Percentiles rank a stretch among this genome's conserved stretches.
Conservation (phyloP, 352 stramenopile species). For the Phytopythium cucurbitacearum region DNA sequence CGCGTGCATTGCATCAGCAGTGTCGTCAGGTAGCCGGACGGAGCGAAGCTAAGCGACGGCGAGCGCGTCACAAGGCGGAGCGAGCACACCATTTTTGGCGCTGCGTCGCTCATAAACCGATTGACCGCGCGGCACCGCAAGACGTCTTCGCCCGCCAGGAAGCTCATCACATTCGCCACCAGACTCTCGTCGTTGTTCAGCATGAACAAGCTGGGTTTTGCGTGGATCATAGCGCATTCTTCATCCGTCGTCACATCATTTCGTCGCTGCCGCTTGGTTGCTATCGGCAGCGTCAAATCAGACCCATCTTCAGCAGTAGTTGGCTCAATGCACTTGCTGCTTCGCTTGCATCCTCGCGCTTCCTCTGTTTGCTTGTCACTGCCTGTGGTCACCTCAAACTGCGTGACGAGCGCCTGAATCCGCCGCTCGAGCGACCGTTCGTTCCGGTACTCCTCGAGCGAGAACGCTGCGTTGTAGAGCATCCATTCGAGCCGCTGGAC, state of each 20-base stretch:
- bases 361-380: slow-evolving; percentile 24
- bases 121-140: slow-evolving; percentile 36
- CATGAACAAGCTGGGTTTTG: slow-evolving; percentile 18
- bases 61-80: slow-evolving; percentile 35
- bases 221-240: background rate
- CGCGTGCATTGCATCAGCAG: slow-evolving; percentile 32
- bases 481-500: slow-evolving; percentile 70
- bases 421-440: slow-evolving; percentile 57
- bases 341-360: background rate
- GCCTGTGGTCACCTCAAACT: slow-evolving; percentile 26
- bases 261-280: slow-evolving; percentile 11
- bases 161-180: slow-evolving; percentile 39
- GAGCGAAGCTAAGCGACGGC: slow-evolving; percentile 17
- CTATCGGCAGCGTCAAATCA: too few species aligned
- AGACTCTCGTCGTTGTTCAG: slow-evolving; percentile 45
- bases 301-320: too few species aligned
- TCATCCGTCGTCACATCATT: background rate
- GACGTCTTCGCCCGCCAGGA: slow-evolving; percentile 40
- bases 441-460: slow-evolving; percentile 63
- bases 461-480: slow-evolving; percentile 62
- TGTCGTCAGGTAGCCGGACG: slow-evolving; percentile 18
- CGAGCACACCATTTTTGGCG: slow-evolving; percentile 31
- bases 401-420: slow-evolving; percentile 63
- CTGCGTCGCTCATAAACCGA: slow-evolving; percentile 31
- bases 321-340: background rate